These are phyloP conservation scores for Nitzschia sp. DNA, from an alignment of 108 stramenopile genomes.

Conservation along the genomic window DNA sequence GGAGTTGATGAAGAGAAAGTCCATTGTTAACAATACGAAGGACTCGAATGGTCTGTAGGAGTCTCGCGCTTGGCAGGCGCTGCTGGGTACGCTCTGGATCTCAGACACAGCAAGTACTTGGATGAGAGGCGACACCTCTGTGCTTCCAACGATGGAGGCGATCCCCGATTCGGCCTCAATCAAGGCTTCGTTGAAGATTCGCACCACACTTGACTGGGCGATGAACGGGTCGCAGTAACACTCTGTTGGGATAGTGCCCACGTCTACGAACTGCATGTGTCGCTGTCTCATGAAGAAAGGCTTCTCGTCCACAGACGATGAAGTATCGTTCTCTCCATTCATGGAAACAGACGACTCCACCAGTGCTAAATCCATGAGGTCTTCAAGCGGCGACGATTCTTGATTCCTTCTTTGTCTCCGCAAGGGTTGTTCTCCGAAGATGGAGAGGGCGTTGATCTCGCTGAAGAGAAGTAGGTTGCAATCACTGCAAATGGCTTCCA, in stretches of 20 bases:
- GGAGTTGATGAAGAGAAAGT: background rate
- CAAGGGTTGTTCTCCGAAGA: background rate
- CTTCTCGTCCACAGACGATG: background rate
- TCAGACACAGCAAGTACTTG: background rate
- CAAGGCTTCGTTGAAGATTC: background rate
- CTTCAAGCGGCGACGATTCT: background rate
- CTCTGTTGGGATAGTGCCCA: background rate
- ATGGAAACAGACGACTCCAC: background rate
- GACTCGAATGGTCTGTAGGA: background rate
- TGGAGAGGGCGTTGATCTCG: background rate
- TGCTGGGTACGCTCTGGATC: background rate
- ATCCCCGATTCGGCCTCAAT: background rate
- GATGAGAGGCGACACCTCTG: background rate
- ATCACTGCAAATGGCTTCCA: background rate
- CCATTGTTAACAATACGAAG: background rate
- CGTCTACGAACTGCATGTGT: background rate
- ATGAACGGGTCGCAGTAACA: background rate
- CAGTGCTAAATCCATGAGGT: background rate
- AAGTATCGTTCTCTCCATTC: background rate
- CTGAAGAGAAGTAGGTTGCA: background rate
- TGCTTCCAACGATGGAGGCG: background rate
- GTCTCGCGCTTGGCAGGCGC: background rate
- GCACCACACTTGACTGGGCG: background rate
- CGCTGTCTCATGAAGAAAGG: background rate
- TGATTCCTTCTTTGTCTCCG: background rate